Evolutionary conservation across 306 rosid genomes (phyloP), one percentile per base, ranked within the genome.

Genomic region (Argentina anserina): DNA sequence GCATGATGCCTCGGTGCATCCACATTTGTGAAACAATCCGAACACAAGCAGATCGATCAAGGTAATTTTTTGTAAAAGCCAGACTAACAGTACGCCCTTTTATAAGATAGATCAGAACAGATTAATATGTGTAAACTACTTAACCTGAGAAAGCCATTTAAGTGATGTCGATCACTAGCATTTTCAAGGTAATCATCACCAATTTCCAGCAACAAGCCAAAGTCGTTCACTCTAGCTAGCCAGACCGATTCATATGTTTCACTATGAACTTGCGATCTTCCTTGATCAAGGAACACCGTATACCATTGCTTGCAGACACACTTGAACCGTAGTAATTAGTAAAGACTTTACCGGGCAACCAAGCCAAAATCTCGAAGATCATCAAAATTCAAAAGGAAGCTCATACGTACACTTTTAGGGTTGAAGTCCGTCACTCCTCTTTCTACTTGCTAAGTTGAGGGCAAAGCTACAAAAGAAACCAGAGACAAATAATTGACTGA

Each of bases 271-370:
- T 21, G 69, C 7, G n/a, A 28, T 65, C 69, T 8, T 56, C 18
- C 6, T 65, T 26, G 7, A n/a, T 65, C 49, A 65, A 25, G 8
- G 31, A 40, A 65, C 31, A 42, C 69, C 49, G 21, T 21, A 65
- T 20, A 42, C 69, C 49, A 39, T 21, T 65, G 20, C 49, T 65
- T 65, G 69, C 69, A 37, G 8, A 65, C 69, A 5, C 68, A 63
- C 47, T 37, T 63, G 28, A 63, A 63, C 20, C 9, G 36, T 20
- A 63, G 18, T 8, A 63, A n/a, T 36, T 20, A 63, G 18, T 8
- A 63, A n/a, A 36, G 47, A 36, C 4, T 36, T 12, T 20, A 63
- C 29, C 1, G 47, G 47, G 43, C 45, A 63, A 37, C 46, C 47
- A 37, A 42, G 46, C 37, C 40, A 63, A n/a, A 37, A 63, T 63